Conservation (phyloP, 176 grass and related monocot genomes). For the Luzula sylvatica region DNA sequence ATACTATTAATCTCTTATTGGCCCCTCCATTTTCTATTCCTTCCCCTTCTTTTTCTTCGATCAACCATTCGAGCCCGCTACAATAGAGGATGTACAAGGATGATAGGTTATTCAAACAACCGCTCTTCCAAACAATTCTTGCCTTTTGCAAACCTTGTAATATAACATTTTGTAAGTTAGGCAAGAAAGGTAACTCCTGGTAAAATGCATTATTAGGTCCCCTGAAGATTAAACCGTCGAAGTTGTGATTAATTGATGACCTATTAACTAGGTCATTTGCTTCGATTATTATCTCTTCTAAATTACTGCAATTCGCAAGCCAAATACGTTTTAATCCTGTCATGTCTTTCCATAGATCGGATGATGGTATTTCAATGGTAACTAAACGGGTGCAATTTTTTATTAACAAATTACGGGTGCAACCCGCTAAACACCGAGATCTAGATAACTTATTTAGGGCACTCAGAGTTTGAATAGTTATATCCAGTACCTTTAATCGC, state of each 20-base stretch:
- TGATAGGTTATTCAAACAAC: conserved; percentile 38
- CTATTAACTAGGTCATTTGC: neutral
- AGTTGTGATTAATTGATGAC: neutral
- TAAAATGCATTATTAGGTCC: conserved; percentile 4
- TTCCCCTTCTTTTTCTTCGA: conserved; percentile 26
- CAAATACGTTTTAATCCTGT: no score
- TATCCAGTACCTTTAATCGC: neutral
- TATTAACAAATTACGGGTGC: conserved; percentile 1
- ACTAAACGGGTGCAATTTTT: neutral
- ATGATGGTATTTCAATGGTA: no score
- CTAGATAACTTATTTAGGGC: neutral
- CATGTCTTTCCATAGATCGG: no score
- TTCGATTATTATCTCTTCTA: no score
- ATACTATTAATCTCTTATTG: neutral
- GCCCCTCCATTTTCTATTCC: conserved; percentile 18
- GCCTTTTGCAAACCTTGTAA: conserved; percentile 56
- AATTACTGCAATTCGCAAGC: no score
- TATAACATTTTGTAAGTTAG: conserved; percentile 52
- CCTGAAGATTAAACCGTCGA: conserved; percentile 9
- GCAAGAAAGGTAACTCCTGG: conserved; percentile 31
- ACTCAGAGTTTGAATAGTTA: neutral
- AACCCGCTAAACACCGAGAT: neutral
- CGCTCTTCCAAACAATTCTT: conserved; percentile 56
- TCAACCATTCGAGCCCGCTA: conserved; percentile 48
- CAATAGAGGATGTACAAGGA: conserved; percentile 60